phyloP scores from a whole-genome alignment of 768 basidiomycete species.

The Pulveroboletus frians region DNA sequence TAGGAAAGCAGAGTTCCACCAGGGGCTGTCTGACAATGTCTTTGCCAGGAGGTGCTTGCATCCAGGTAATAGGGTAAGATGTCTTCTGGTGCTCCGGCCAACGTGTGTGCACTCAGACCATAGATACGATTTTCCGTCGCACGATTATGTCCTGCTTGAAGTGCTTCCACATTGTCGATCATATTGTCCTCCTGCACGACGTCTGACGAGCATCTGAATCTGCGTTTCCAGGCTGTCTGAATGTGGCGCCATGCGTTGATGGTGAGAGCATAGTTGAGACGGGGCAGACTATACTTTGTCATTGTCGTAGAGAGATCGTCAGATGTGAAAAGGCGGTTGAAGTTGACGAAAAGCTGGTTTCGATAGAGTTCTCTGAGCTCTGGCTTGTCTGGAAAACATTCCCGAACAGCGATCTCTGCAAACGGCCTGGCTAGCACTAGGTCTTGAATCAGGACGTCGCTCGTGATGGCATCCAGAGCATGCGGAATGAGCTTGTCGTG shows the following conservation, averaged over 20 bases:
- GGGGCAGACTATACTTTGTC: neutral
- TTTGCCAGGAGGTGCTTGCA: neutral
- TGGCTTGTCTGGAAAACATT: neutral
- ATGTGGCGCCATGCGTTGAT: constrained; percentile 2
- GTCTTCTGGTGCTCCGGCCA: neutral
- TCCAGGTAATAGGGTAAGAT: neutral
- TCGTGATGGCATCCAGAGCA: neutral
- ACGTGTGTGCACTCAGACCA: neutral
- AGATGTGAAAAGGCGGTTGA: neutral
- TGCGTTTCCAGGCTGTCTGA: constrained; percentile 2
- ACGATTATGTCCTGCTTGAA: neutral
- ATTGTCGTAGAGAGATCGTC: neutral
- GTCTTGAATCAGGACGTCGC: neutral
- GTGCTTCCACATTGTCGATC: neutral
- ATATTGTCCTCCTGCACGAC: neutral
- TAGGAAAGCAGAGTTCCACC: neutral
- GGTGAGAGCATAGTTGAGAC: neutral
- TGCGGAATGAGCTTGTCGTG: constrained; percentile 7
- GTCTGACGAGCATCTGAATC: neutral
- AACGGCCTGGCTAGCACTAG: neutral
- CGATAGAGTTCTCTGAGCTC: neutral
- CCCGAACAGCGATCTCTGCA: neutral
- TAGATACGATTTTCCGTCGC: neutral
- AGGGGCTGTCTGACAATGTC: neutral
- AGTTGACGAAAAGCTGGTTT: constrained; percentile 1